Base-by-base conservation (phyloP, 345 rosid species). In the Dipteronia dyeriana region DNA sequence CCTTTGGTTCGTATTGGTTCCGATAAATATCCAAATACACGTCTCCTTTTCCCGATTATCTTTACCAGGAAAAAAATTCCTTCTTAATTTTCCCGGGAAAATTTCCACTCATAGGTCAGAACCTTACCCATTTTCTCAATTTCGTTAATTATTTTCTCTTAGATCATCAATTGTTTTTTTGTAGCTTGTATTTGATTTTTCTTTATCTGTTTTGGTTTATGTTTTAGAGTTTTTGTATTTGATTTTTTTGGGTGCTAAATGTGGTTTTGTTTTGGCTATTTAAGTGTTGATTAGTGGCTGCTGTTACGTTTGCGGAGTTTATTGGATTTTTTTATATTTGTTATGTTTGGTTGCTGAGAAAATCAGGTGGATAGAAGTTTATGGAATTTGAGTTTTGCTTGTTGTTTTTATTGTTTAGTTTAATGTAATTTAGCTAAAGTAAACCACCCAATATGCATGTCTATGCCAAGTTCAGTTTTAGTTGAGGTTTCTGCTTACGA, bases 11-110 rank as follows among this genome's bases (percentile, higher is more conserved):
- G 11, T 25, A 23, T 41, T 41, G 12, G 49, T 11, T 9, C 49
- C 49, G 11, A 10, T 45, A 45, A 45, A 1, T 45, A 1, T 45
- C 12, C 49, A 45, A 31, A 65, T 4, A 34, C 9, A 65, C 43
- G 63, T 16, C 31, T 19, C 39, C 3, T 29, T 25, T 43, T 10
- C 45, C 4, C 34, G 12, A n/a, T 59, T 20, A 23, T 11, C 22
- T 61, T 45, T 62, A 26, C 68, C 38, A 31, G 49, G 51, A 49
- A 64, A 47, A 51, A 51, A 9, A 16, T 26, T 5, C 17, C 53
- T 20, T 20, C 54, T 20, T 10, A 38, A 23, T 38, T 75, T 75
- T 38, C 71, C 65, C 22, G 71, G 71, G 64, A 38, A 53, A 51
- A 65, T 38, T 31, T 20, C 23, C 20, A 66, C 23, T 54, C 22